Evolutionary conservation across 2,329 filamentous ascomycete genomes (phyloP).

Genomic region (Colletotrichum sp.): DNA sequence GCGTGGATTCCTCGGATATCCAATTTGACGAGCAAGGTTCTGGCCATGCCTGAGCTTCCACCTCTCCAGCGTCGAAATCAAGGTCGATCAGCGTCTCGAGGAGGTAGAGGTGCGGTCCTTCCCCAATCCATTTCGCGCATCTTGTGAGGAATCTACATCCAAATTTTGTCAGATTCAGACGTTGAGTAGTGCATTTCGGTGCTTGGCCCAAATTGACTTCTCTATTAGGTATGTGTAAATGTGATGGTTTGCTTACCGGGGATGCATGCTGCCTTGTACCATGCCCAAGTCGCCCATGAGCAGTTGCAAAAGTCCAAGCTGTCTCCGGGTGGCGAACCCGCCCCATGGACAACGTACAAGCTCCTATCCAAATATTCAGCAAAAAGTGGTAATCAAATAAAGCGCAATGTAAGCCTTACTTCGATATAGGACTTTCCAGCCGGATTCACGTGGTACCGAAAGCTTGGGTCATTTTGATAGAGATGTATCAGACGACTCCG

Average conservation of each 20-base stretch:
- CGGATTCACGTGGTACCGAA: not conserved
- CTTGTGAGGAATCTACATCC: not conserved
- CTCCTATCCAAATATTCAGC: accelerated
- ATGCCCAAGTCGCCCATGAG: not conserved
- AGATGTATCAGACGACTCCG: not conserved
- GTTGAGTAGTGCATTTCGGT: no score
- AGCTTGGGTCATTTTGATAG: not conserved
- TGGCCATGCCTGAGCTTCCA: not conserved
- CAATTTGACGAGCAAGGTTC: not conserved
- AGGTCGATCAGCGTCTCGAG: no score
- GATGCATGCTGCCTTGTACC: not conserved
- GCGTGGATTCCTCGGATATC: no score
- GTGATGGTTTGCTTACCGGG: no score
- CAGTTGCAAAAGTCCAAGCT: no score
- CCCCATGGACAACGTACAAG: not conserved
- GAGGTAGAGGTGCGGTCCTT: not conserved
- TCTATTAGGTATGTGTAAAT: no score
- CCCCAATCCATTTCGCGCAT: not conserved
- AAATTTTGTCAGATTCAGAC: no score
- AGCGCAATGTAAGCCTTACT: no score
- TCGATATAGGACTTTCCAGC: not conserved
- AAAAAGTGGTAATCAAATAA: no score
- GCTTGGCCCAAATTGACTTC: no score
- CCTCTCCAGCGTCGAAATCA: not conserved
- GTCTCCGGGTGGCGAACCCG: no score